Evolutionary conservation across 129 eudicot genomes (phyloP), one percentile per base, ranked within the genome.

Genomic region (Lactuca saligna): DNA sequence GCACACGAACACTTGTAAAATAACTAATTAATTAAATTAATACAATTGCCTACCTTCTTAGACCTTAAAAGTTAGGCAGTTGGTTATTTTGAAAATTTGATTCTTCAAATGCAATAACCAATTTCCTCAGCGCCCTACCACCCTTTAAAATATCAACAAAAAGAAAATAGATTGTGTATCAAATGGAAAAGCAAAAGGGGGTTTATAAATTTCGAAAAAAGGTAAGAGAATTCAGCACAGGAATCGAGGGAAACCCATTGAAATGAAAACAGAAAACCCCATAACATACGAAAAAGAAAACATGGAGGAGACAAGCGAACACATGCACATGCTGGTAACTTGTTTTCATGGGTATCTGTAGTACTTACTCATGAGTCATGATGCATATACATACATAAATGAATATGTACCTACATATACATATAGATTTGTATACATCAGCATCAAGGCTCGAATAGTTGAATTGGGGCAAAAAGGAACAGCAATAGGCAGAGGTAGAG

Each of bases 281-380:
- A 37, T 9, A 37, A 72, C 61, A 61, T 39, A 65, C 32, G 34
- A 41, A 65, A 63, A 58, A 34, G 37, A 50, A 72, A 51, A 61
- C 34, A 71, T 31, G 33, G 64, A 72, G 77, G 58, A 76, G 71
- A 76, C 80, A 69, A 69, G 65, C 20, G 48, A 69, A 66, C 80
- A 69, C 75, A 76, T 76, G 71, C 70, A 76, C 65, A 76, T 76
- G 75, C 62, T 54, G 50, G 54, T 76, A 69, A 54, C 75, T 76
- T 61, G 71, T 35, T 54, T 68, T 60, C n/a, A 61, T 69, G 75
- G 80, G 16, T 12, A 75, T 39, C 4, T 29, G 53, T 53, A 73
- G 49, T 25, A 16, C 11, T 25, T 25, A 25, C 2, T 25, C 29
- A 38, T 37, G 17, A 29, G n/a, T 5, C 55, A 53, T 57, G 44